These are phyloP conservation scores for Malassezia brasiliensis DNA, from an alignment of 1,284 basidiomycete genomes.

Conservation along the genomic window DNA sequence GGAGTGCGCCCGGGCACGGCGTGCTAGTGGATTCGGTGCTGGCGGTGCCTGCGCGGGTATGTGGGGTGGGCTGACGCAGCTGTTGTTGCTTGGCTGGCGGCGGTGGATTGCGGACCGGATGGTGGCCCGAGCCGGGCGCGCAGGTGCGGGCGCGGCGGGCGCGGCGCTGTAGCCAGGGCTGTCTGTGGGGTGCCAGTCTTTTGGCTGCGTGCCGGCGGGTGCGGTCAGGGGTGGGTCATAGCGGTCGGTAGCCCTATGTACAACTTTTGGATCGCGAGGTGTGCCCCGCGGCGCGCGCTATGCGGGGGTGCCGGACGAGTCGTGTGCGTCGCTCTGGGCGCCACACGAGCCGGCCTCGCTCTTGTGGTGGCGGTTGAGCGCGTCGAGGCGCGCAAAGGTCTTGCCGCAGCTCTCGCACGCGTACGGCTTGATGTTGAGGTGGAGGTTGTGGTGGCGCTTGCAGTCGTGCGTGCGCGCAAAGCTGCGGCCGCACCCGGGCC, in stretches of 20 bases:
- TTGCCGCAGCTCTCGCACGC: conserved; percentile 84
- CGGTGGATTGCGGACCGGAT: conserved; percentile 25
- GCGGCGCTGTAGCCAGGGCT: too few relatives aligned
- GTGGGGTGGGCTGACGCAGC: not conserved
- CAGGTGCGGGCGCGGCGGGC: too few relatives aligned
- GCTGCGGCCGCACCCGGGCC: conserved; percentile 83
- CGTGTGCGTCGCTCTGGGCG: conserved; percentile 12
- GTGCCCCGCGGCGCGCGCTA: too few relatives aligned
- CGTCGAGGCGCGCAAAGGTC: conserved; percentile 84
- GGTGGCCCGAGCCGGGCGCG: not conserved
- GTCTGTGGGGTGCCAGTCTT: too few relatives aligned
- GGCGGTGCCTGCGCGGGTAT: not conserved
- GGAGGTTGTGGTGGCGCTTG: conserved; percentile 60
- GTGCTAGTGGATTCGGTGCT: conserved; percentile 26
- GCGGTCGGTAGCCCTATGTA: too few relatives aligned
- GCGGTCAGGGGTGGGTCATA: too few relatives aligned
- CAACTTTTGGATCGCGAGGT: too few relatives aligned
- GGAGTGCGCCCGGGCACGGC: conserved; percentile 31
- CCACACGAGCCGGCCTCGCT: conserved; percentile 31
- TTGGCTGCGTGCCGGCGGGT: too few relatives aligned
- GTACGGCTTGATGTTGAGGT: conserved; percentile 73
- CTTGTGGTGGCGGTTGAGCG: conserved; percentile 58
- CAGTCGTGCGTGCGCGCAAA: conserved; percentile 92
- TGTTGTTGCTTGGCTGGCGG: conserved; percentile 38
- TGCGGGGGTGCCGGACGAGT: conserved; percentile 6